Conservation (phyloP, 2,329 filamentous ascomycete species). For the Capronia epimyces region DNA sequence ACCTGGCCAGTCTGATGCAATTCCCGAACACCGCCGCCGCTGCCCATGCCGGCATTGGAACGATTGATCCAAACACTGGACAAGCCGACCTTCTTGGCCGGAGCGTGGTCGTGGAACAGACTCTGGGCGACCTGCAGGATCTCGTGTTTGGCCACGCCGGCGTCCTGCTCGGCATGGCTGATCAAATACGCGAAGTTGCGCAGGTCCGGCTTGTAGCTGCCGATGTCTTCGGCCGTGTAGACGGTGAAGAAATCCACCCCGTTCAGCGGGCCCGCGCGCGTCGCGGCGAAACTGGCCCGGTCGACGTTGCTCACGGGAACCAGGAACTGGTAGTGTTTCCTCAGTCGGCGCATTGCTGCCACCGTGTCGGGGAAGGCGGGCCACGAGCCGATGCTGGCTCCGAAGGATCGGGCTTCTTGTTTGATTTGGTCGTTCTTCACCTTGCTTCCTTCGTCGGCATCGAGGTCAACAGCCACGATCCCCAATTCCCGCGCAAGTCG, state of each 20-base stretch:
- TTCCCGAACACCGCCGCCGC: slow-evolving; percentile 31
- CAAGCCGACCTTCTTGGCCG: slow-evolving; percentile 57
- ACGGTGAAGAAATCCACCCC: slow-evolving; percentile 57
- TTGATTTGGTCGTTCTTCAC: slow-evolving; percentile 6
- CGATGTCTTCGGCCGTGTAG: slow-evolving; percentile 66
- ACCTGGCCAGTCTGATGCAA: slow-evolving; percentile 38
- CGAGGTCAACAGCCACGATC: background rate
- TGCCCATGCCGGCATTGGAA: slow-evolving; percentile 31
- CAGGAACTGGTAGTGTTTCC: slow-evolving; percentile 48
- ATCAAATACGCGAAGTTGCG: slow-evolving; percentile 64
- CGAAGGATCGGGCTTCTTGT: slow-evolving; percentile 44
- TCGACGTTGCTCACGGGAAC: slow-evolving; percentile 56
- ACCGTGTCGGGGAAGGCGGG: slow-evolving; percentile 56
- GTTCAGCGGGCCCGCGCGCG: slow-evolving; percentile 46
- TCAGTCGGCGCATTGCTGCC: slow-evolving; percentile 46
- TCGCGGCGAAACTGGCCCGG: slow-evolving; percentile 45
- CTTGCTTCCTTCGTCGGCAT: no score
- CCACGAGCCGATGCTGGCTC: slow-evolving; percentile 47
- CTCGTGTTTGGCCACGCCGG: slow-evolving; percentile 53
- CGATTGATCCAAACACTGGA: slow-evolving; percentile 19
- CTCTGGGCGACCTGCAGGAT: slow-evolving; percentile 66
- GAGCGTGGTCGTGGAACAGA: slow-evolving; percentile 61
- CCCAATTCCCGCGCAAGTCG: slow-evolving; percentile 9
- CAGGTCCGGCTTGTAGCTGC: slow-evolving; percentile 63
- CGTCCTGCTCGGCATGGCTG: slow-evolving; percentile 45